Percentiles rank a stretch among this genome's conserved stretches.
Evolutionary conservation across 1,284 basidiomycete genomes (phyloP).

Genomic region (Rhizopogon hawkerae): DNA sequence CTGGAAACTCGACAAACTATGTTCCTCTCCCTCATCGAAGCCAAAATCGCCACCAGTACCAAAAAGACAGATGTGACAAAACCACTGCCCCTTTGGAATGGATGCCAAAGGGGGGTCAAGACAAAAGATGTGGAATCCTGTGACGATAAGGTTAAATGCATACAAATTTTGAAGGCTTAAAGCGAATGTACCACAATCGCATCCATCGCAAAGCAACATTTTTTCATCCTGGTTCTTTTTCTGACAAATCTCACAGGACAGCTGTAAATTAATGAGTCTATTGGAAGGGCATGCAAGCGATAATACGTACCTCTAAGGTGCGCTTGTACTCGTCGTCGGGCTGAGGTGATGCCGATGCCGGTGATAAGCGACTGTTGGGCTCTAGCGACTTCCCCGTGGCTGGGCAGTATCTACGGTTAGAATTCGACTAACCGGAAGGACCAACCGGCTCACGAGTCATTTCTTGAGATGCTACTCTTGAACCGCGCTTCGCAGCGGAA

Average conservation of each 20-base stretch:
- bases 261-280: conserved; percentile 15
- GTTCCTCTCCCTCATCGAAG: conserved; percentile 97
- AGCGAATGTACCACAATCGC: conserved; percentile 74
- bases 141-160: conserved; percentile 14
- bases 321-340: conserved; percentile 34
- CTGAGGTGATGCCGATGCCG: conserved; percentile 41
- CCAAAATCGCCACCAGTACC: conserved; percentile 97
- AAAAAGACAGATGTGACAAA: conserved; percentile 87
- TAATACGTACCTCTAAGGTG: conserved; percentile 42
- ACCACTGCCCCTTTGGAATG: conserved; percentile 94
- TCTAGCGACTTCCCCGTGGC: conserved; percentile 30
- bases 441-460: conserved; percentile 26
- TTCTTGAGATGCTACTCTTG: conserved; percentile 38
- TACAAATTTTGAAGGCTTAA: conserved; percentile 6
- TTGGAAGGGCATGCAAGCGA: conserved; percentile 2
- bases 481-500: conserved; percentile 34
- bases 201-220: conserved; percentile 95
- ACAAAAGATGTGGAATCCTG: conserved; percentile 95
- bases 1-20: conserved; percentile 88
- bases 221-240: conserved; percentile 81
- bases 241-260: conserved; percentile 80
- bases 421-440: background rate
- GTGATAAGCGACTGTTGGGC: conserved; percentile 27
- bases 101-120: conserved; percentile 81
- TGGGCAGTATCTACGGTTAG: conserved; percentile 12